These are phyloP conservation scores for Serpula lacrymans DNA, from an alignment of 768 basidiomycete genomes.

Conservation along the genomic window DNA sequence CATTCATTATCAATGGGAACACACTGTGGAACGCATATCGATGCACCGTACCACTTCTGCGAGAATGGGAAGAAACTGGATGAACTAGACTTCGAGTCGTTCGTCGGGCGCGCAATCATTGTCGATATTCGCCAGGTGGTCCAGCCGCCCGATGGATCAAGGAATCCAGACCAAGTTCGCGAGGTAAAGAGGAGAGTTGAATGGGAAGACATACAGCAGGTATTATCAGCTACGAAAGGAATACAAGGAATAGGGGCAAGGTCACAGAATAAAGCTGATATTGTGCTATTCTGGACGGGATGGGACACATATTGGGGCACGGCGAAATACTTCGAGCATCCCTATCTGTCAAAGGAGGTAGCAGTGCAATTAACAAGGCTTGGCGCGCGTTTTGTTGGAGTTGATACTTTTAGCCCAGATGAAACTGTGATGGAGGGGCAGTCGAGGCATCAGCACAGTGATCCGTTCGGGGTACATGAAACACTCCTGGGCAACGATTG, in stretches of 20 bases:
- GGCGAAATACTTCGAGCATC: constrained; percentile 55
- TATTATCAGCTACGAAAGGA: not conserved
- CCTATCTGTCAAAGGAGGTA: constrained; percentile 54
- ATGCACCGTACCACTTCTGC: constrained; percentile 74
- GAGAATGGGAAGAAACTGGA: constrained; percentile 53
- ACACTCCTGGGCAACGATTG: constrained; percentile 57
- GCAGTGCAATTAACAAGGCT: constrained; percentile 45
- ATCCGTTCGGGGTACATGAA: constrained; percentile 53
- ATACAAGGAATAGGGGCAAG: constrained; percentile 20
- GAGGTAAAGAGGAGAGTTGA: constrained; percentile 43
- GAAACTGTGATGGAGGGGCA: constrained; percentile 37
- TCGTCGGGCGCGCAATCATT: constrained; percentile 54
- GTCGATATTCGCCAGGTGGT: constrained; percentile 54
- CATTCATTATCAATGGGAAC: constrained; percentile 51
- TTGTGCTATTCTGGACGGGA: constrained; percentile 61
- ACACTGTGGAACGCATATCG: constrained; percentile 78
- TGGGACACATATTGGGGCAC: constrained; percentile 60
- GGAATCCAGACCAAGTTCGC: too few species aligned
- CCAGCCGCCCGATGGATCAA: too few species aligned
- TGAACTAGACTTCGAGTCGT: constrained; percentile 49
- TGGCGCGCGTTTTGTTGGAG: constrained; percentile 56
- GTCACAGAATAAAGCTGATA: constrained; percentile 25
- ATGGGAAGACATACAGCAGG: constrained; percentile 38
- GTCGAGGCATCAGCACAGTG: constrained; percentile 3
- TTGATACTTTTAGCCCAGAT: constrained; percentile 68